Percentiles rank a stretch among this genome's conserved stretches.
phyloP scores from a whole-genome alignment of 352 stramenopile genomes.

The Phytophthora quininea region DNA sequence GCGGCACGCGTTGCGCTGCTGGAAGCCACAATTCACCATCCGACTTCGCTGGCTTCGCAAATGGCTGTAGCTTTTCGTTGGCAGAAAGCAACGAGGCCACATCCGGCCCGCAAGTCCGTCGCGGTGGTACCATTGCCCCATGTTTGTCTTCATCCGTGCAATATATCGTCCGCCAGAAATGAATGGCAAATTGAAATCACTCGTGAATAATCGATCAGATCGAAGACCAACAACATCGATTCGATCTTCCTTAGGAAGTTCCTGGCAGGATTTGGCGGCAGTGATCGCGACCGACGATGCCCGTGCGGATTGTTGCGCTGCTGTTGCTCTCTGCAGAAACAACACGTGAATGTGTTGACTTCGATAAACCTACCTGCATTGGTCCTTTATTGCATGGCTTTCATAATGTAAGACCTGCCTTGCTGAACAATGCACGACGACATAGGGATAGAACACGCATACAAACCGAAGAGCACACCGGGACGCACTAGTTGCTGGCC shows the following conservation, averaged over 20 bases:
- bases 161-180: slow-evolving; percentile 21
- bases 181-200: slow-evolving; percentile 1
- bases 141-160: slow-evolving; percentile 10
- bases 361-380: neutral
- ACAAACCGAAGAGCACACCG: slow-evolving; percentile 24
- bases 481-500: slow-evolving; percentile 25
- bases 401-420: slow-evolving; percentile 3
- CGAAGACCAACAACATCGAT: too few species aligned
- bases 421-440: slow-evolving; percentile 24
- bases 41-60: slow-evolving; percentile 12
- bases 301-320: neutral
- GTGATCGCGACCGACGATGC: neutral
- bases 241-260: too few species aligned
- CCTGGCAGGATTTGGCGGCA: neutral
- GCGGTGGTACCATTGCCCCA: slow-evolving; percentile 19
- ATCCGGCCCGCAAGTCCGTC: slow-evolving; percentile 12
- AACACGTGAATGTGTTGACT: too few species aligned
- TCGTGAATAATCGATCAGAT: neutral
- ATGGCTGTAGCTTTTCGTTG: slow-evolving; percentile 13
- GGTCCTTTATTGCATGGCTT: neutral
- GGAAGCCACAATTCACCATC: slow-evolving; percentile 19
- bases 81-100: slow-evolving; percentile 17
- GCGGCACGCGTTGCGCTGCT: neutral
- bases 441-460: slow-evolving; percentile 27
- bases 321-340: too few species aligned